phyloP scores from a whole-genome alignment of 768 basidiomycete species.

The Melanogaster broomeanus region DNA sequence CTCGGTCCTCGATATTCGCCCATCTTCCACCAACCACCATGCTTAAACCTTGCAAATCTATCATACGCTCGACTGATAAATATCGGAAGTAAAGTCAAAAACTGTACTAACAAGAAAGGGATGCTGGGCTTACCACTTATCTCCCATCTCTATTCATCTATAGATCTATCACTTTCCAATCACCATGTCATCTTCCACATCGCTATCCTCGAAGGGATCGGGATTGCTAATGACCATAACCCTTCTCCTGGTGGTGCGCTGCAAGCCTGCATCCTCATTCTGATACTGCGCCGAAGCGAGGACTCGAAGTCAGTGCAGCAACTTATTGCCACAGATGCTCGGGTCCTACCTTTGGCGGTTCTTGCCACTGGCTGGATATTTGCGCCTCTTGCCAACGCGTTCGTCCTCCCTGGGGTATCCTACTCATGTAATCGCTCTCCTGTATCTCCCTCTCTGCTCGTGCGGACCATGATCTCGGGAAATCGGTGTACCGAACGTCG shows the following conservation, averaged over 20 bases:
- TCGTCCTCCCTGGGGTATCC: slow-evolving; percentile 12
- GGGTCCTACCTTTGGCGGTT: slow-evolving; percentile 19
- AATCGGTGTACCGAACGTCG: slow-evolving; percentile 19
- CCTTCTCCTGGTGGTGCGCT: slow-evolving; percentile 22
- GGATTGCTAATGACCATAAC: slow-evolving; percentile 32
- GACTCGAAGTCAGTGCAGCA: slow-evolving; percentile 9
- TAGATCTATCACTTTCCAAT: slow-evolving; percentile 7
- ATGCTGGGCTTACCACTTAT: not conserved
- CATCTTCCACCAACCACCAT: not conserved
- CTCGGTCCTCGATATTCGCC: not conserved
- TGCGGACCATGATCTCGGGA: slow-evolving; percentile 27
- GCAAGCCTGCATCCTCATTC: slow-evolving; percentile 14
- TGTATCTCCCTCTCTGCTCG: slow-evolving; percentile 25
- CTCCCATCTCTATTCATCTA: not conserved
- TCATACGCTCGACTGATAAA: not conserved
- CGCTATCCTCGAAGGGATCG: slow-evolving; percentile 30
- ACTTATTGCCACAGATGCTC: not conserved
- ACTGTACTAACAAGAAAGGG: not conserved
- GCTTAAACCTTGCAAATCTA: not conserved
- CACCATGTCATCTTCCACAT: slow-evolving; percentile 21
- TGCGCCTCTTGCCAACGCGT: slow-evolving; percentile 7
- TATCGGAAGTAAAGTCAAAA: too few species aligned
- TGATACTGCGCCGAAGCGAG: slow-evolving; percentile 11
- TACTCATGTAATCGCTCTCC: slow-evolving; percentile 26
- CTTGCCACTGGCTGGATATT: slow-evolving; percentile 9